Evolutionary conservation across 2,329 filamentous ascomycete genomes (phyloP).

Genomic region (Fusarium nisikadoi): DNA sequence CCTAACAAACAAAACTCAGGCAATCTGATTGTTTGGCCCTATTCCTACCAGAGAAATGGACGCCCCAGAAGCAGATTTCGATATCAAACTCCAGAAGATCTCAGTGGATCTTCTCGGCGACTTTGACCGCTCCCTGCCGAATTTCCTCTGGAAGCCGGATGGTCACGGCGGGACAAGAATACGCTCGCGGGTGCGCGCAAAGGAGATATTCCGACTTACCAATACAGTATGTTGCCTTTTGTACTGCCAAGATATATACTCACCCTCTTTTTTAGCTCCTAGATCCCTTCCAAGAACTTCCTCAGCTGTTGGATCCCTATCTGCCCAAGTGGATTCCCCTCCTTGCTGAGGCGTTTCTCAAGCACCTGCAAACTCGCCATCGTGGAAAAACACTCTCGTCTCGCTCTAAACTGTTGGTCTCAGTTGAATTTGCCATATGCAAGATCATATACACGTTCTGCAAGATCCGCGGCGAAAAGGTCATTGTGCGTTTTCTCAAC

Average conservation of each 20-base stretch:
- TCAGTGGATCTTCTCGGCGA: conserved; percentile 69
- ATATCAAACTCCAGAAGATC: conserved; percentile 70
- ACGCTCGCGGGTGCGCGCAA: conserved; percentile 61
- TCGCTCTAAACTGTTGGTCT: conserved; percentile 56
- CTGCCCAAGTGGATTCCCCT: conserved; percentile 79
- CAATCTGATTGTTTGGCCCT: neutral
- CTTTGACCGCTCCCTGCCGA: conserved; percentile 63
- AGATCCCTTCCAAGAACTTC: conserved; percentile 93
- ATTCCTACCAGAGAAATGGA: conserved; percentile 60
- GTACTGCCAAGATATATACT: neutral
- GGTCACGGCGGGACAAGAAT: conserved; percentile 55
- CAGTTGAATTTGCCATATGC: conserved; percentile 77
- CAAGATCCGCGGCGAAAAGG: conserved; percentile 93
- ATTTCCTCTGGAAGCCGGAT: conserved; percentile 64
- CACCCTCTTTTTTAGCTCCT: conserved; percentile 59
- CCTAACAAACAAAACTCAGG: neutral
- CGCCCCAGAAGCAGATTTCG: conserved; percentile 67
- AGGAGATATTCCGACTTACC: conserved; percentile 61
- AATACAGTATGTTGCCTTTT: conserved; percentile 52
- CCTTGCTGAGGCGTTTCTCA: conserved; percentile 80
- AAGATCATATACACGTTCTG: conserved; percentile 88
- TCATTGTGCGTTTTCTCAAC: conserved; percentile 89
- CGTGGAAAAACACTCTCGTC: conserved; percentile 51
- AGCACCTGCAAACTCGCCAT: conserved; percentile 64
- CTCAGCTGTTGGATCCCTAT: conserved; percentile 89